phyloP scores from a whole-genome alignment of 73 alveolate genomes.

The Paraurostyla sp. region DNA sequence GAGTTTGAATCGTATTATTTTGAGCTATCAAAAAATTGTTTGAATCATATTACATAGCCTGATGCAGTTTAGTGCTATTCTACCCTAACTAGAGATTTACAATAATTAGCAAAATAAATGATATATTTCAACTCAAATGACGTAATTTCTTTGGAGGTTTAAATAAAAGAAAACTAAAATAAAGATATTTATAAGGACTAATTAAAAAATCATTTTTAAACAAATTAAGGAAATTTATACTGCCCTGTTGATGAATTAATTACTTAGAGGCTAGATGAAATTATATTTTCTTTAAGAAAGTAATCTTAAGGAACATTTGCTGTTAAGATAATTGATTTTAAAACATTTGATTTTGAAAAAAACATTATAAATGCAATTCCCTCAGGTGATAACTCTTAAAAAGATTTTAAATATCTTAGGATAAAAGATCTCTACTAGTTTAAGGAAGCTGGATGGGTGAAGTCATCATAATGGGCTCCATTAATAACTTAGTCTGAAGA shows the following conservation, averaged over 20 bases:
- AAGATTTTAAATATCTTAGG: too few species aligned
- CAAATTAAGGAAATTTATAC: too few species aligned
- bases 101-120: neutral
- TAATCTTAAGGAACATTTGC: neutral
- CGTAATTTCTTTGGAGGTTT: neutral
- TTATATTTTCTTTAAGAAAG: neutral
- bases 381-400: neutral
- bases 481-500: too few species aligned
- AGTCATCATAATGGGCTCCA: too few species aligned
- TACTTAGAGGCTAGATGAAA: neutral
- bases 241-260: neutral
- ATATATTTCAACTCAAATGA: neutral
- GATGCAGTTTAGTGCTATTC: too few species aligned
- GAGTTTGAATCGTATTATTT: neutral
- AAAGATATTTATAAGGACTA: neutral
- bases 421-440: too few species aligned
- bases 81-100: too few species aligned
- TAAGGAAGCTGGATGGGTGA: too few species aligned
- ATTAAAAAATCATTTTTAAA: too few species aligned
- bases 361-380: neutral
- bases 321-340: neutral
- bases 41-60: too few species aligned
- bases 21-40: too few species aligned
- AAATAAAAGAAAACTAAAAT: neutral
- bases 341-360: neutral